Evolutionary conservation across 2,329 filamentous ascomycete species (phyloP).

Genomic region (Aureobasidium sp.): DNA sequence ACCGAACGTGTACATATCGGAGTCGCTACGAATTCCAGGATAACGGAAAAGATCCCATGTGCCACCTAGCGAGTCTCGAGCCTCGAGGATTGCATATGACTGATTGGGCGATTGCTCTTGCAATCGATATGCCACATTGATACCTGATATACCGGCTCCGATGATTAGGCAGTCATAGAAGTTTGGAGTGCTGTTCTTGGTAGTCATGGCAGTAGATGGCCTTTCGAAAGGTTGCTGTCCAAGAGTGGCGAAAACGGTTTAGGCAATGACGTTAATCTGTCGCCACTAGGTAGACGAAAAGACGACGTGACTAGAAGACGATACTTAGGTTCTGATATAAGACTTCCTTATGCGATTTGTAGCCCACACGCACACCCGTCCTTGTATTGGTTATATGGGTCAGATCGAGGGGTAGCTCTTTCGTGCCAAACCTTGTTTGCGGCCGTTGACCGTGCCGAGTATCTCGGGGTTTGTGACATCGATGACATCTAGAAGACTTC

Average conservation of each 20-base stretch:
- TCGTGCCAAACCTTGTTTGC: neutral
- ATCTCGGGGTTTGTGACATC: neutral
- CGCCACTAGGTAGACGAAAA: neutral
- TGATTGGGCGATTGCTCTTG: constrained; percentile 40
- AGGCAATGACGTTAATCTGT: neutral
- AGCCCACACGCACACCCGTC: neutral
- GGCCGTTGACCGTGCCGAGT: neutral
- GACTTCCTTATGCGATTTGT: neutral
- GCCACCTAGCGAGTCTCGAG: constrained; percentile 57
- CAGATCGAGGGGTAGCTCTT: constrained; percentile 2
- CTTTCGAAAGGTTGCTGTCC: neutral
- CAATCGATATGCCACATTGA: constrained; percentile 61
- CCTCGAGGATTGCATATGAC: constrained; percentile 60
- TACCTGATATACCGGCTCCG: constrained; percentile 66
- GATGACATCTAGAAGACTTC: neutral
- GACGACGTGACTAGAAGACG: neutral
- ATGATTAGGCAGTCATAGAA: constrained; percentile 49
- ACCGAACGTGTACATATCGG: constrained; percentile 42
- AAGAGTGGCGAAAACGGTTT: neutral
- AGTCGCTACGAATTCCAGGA: constrained; percentile 48
- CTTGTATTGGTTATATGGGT: neutral
- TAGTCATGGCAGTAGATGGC: neutral
- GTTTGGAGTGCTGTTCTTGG: neutral
- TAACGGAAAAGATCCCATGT: constrained; percentile 75
- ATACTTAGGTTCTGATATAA: neutral